Conservation (phyloP, 2,329 filamentous ascomycete genomes). For the Ilyonectria destructans region DNA sequence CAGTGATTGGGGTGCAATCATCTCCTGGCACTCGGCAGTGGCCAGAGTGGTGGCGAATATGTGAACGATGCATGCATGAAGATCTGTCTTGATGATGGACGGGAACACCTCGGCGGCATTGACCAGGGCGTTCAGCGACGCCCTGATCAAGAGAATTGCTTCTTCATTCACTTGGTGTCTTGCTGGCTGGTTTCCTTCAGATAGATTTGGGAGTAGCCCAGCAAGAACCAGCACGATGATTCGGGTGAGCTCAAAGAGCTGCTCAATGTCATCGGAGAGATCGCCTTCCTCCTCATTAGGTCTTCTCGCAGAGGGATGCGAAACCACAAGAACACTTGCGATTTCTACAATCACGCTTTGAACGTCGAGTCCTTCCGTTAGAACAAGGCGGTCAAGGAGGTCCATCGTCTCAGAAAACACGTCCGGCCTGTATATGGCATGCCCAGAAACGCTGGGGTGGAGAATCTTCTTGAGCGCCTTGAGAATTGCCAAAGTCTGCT, state of each 20-base stretch:
- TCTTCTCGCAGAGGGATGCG: conserved; percentile 87
- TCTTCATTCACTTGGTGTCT: conserved; percentile 90
- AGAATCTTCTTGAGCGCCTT: conserved; percentile 95
- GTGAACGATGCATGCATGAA: conserved; percentile 96
- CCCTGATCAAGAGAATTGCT: conserved; percentile 83
- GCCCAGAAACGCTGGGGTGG: conserved; percentile 93
- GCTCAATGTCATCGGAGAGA: conserved; percentile 96
- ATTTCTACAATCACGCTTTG: conserved; percentile 96
- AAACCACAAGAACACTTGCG: conserved; percentile 88
- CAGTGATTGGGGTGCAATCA: conserved; percentile 90
- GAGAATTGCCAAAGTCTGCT: conserved; percentile 90
- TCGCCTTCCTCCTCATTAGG: conserved; percentile 76
- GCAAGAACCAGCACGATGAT: conserved; percentile 96
- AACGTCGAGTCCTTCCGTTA: conserved; percentile 91
- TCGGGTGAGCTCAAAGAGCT: conserved; percentile 95
- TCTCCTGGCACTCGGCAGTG: conserved; percentile 86
- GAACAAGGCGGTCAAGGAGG: conserved; percentile 89
- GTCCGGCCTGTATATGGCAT: conserved; percentile 95
- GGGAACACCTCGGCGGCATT: conserved; percentile 97
- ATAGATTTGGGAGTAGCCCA: conserved; percentile 87
- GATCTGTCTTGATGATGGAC: conserved; percentile 94
- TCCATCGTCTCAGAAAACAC: conserved; percentile 99
- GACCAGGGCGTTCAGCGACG: conserved; percentile 89
- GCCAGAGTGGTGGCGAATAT: conserved; percentile 95
- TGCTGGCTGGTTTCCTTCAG: conserved; percentile 75